Percentiles rank a stretch among this genome's conserved stretches.
phyloP scores from a whole-genome alignment of 352 stramenopile species.

The Phytophthora pini region DNA sequence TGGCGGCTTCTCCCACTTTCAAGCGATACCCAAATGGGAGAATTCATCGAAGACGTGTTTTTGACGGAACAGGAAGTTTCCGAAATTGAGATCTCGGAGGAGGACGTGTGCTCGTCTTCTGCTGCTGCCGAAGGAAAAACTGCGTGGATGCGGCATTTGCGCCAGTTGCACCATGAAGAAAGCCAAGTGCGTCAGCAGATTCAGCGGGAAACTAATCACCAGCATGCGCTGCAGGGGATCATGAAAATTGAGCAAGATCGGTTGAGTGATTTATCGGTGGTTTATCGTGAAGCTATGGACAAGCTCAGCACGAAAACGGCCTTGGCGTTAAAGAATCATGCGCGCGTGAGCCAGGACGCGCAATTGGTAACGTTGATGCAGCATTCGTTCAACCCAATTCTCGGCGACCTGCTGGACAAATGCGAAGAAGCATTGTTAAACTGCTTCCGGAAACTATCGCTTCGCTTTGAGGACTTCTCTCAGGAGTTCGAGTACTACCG shows the following conservation, averaged over 20 bases:
- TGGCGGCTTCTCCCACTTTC: slow-evolving; percentile 72
- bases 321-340: slow-evolving; percentile 58
- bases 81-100: slow-evolving; percentile 70
- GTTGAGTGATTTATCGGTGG: slow-evolving; percentile 54
- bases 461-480: slow-evolving; percentile 75
- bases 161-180: slow-evolving; percentile 63
- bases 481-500: slow-evolving; percentile 86
- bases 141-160: slow-evolving; percentile 61
- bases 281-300: slow-evolving; percentile 68
- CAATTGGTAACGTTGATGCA: slow-evolving; percentile 73
- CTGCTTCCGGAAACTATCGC: slow-evolving; percentile 66
- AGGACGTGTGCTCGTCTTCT: slow-evolving; percentile 61
- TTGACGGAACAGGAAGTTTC: slow-evolving; percentile 63
- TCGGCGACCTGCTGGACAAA: slow-evolving; percentile 64
- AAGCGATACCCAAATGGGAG: slow-evolving; percentile 44
- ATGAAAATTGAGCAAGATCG: slow-evolving; percentile 80
- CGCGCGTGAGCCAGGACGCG: slow-evolving; percentile 65
- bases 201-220: slow-evolving; percentile 58
- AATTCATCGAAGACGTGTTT: slow-evolving; percentile 65
- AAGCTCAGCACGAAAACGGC: slow-evolving; percentile 53
- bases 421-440: slow-evolving; percentile 76
- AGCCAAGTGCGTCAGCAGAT: slow-evolving; percentile 57
- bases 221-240: slow-evolving; percentile 68
- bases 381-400: slow-evolving; percentile 71
- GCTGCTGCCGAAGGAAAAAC: slow-evolving; percentile 29